These are phyloP conservation scores for Mycena amicta DNA, from an alignment of 768 basidiomycete species.

Conservation along the genomic window DNA sequence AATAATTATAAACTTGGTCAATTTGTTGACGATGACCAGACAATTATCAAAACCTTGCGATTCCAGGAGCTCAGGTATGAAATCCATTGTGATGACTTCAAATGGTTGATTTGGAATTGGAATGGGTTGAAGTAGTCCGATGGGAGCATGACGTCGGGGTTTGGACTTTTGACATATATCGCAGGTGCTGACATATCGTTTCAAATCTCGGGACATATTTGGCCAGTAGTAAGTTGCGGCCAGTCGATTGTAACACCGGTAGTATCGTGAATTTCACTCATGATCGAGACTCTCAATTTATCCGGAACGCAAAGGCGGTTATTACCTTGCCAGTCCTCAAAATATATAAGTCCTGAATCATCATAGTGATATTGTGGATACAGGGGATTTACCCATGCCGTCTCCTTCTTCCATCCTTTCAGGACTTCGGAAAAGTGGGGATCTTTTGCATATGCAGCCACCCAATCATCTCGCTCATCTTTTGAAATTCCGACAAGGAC, in stretches of 20 bases:
- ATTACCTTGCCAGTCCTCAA: constrained; percentile 27
- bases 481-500: neutral
- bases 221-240: constrained; percentile 34
- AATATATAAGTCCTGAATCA: constrained; percentile 24
- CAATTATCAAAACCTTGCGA: constrained; percentile 32
- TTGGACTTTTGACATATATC: constrained; percentile 33
- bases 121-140: constrained; percentile 36
- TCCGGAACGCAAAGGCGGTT: constrained; percentile 31
- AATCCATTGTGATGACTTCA: constrained; percentile 36
- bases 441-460: neutral
- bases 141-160: constrained; percentile 27
- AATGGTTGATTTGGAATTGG: constrained; percentile 35
- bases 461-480: constrained; percentile 1
- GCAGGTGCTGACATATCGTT: constrained; percentile 25
- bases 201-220: constrained; percentile 29
- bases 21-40: constrained; percentile 38
- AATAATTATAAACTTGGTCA: constrained; percentile 43
- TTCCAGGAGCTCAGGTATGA: constrained; percentile 35
- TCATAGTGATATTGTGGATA: constrained; percentile 12
- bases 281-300: constrained; percentile 9
- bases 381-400: constrained; percentile 1
- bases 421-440: neutral
- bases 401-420: neutral
- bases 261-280: constrained; percentile 29
- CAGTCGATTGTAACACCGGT: constrained; percentile 28